phyloP scores from a whole-genome alignment of 2,329 filamentous ascomycete genomes.

The Fulvia fulva region DNA sequence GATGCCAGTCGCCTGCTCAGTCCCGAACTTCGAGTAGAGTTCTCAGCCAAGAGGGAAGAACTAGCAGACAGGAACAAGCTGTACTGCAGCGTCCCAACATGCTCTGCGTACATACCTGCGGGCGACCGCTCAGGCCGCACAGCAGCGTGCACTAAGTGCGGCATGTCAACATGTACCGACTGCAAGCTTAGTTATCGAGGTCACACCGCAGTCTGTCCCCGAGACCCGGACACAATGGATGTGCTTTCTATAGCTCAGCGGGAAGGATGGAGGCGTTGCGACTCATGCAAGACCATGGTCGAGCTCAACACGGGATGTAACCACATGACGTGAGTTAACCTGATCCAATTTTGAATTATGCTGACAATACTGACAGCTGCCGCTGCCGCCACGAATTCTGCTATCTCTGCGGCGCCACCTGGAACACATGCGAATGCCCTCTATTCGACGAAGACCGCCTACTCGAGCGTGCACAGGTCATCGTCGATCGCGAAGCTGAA shows the following conservation, averaged over 20 bases:
- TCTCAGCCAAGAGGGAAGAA: conserved; percentile 10
- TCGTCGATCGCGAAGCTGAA: background rate
- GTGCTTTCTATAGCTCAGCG: background rate
- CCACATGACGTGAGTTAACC: conserved; percentile 12
- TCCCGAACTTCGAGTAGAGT: background rate
- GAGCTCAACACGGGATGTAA: conserved; percentile 10
- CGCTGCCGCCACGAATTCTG: conserved; percentile 12
- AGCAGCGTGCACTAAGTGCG: background rate
- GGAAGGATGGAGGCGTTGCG: conserved; percentile 10
- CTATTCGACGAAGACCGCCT: conserved; percentile 4
- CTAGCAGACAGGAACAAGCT: conserved; percentile 8
- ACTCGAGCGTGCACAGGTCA: background rate
- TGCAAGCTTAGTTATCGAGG: conserved; percentile 2
- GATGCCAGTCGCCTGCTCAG: background rate
- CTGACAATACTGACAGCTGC: conserved; percentile 2
- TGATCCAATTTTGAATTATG: background rate
- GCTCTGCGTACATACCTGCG: conserved; percentile 9
- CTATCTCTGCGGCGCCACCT: conserved; percentile 9
- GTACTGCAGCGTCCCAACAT: conserved; percentile 12
- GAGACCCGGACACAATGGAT: background rate
- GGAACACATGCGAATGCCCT: conserved; percentile 5
- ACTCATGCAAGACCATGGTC: conserved; percentile 3
- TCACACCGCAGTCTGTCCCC: conserved; percentile 6
- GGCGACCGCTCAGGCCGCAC: background rate
- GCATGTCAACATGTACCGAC: background rate